phyloP scores from a whole-genome alignment of 2,329 filamentous ascomycete genomes.

The Drechslerella coelobrocha region DNA sequence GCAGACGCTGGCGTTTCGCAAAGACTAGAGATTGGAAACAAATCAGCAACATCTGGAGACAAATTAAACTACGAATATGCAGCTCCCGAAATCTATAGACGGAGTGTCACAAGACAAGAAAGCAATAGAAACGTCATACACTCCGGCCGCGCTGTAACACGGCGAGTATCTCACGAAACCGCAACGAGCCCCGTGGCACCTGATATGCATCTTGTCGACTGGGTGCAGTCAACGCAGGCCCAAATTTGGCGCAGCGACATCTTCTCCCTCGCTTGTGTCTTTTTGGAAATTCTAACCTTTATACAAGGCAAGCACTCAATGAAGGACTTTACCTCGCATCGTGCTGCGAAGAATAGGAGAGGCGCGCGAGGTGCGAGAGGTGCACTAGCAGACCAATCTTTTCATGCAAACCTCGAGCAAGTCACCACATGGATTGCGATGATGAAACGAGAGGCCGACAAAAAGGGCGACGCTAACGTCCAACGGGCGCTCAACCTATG shows the following conservation, averaged over 20 bases:
- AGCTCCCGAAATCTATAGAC: slow-evolving; percentile 69
- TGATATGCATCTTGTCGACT: slow-evolving; percentile 42
- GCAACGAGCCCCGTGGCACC: slow-evolving; percentile 10
- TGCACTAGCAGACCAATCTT: slow-evolving; percentile 72
- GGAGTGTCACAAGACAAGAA: slow-evolving; percentile 43
- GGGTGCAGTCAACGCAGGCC: slow-evolving; percentile 46
- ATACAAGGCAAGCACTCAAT: slow-evolving; percentile 69
- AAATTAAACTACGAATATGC: slow-evolving; percentile 73
- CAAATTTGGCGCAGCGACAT: slow-evolving; percentile 67
- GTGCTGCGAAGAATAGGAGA: slow-evolving; percentile 67
- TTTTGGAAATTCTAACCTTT: slow-evolving; percentile 74
- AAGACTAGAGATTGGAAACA: slow-evolving; percentile 36
- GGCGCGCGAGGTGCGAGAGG: slow-evolving; percentile 62
- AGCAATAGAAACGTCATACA: slow-evolving; percentile 37
- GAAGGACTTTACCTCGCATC: slow-evolving; percentile 71
- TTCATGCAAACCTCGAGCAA: slow-evolving; percentile 73
- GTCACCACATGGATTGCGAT: slow-evolving; percentile 72
- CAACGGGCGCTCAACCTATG: slow-evolving; percentile 32
- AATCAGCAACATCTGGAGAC: slow-evolving; percentile 63
- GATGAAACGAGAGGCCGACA: slow-evolving; percentile 66
- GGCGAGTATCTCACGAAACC: slow-evolving; percentile 38
- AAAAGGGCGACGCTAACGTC: slow-evolving; percentile 52
- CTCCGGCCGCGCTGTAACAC: slow-evolving; percentile 36
- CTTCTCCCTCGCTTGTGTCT: slow-evolving; percentile 75
- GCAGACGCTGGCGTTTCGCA: slow-evolving; percentile 63